Base-by-base conservation (phyloP, 345 rosid species). In the Kernera saxatilis region DNA sequence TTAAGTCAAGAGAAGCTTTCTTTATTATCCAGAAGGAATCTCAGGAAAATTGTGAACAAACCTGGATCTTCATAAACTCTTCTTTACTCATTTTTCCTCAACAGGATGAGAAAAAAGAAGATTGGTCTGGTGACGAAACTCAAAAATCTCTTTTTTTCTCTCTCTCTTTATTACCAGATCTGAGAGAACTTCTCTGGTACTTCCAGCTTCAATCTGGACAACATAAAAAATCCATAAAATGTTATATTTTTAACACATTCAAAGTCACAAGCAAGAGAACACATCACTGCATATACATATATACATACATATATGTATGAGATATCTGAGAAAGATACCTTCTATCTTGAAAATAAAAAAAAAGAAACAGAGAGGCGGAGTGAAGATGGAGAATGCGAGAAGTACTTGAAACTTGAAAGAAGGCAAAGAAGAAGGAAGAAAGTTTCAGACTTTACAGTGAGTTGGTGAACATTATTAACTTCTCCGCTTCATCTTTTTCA, bases 61-160 rank as follows among this genome's bases (percentile, higher is more conserved):
- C 98, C 94, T 93, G 94, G 81, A 90, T 87, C 91, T 88, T 93
- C 91, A 93, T 84, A 35, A 93, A 72, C 94, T 93, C 98, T 73
- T 93, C 98, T 83, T 91, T 93, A 83, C 94, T 91, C 98, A 93
- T 93, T 75, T 77, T 78, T 51, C 0, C 50, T 59, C 35, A 69
- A 57, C 14, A 55, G n/a, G 27, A 45, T 32, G 17, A 1, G 27
- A 30, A 23, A 19, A 12, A 9, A 49, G 6, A 17, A 66, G 18
- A 35, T 2, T 23, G 13, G 61, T 52, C 30, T 53, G 14, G 15
- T 54, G 33, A 67, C 23, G 40, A 25, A 32, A 62, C 59, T 43
- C 56, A 64, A 64, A 35, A n/a, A n/a, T n/a, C n/a, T n/a, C n/a
- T n/a, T n/a, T 43, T 56, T 62, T 37, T 57, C 25, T 60, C 23